Base-by-base conservation (phyloP, 1,139 yeast species). In the Blastobotrys apis region DNA sequence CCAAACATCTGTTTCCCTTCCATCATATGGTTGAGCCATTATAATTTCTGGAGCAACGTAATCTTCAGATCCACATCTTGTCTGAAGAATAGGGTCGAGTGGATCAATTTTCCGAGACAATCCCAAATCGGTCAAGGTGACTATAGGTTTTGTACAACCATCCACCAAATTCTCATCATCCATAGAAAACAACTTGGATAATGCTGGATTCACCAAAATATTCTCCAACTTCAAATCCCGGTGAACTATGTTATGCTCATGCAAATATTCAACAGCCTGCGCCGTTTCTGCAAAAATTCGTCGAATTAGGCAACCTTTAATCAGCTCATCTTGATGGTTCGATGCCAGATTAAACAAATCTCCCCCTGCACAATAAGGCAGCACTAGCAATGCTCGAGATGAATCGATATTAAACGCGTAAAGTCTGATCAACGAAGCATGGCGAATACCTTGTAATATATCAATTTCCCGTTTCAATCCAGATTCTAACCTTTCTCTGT, bases 41-140 rank as follows among this genome's bases (percentile, higher is more conserved):
- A 92, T 68, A 29, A 92, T 68, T 62, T 92, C 98, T 0, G 97
- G 98, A 0, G 96, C 81, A 2, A 92, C 95, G 56, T 92, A 92
- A 62, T 92, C 97, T 53, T 87, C 96, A 1, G 95, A 84, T 0
- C 98, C 98, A 64, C 98, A 92, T 47, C 97, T 68, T 0, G 97
- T 90, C 2, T 83, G 73, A 23, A 94, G 71, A 46, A 82, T 56
- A 33, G 88, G 86, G 50, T 75, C 71, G 0, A 67, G 70, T 1
- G 76, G 74, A 39, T 75, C 77, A 17, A 90, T 73, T 44, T 72
- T 69, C 55, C 87, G 81, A 12, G 95, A 83, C 22, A 92, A 72
- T 0, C 98, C 98, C 65, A 92, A 81, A 67, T 92, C 98, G 0
- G 95, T 82, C 35, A 92, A 63, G 30, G 84, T 81, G 1, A 80